Evolutionary conservation across 306 rosid genomes (phyloP), one percentile per base, ranked within the genome.

Genomic region (Inga oerstediana): DNA sequence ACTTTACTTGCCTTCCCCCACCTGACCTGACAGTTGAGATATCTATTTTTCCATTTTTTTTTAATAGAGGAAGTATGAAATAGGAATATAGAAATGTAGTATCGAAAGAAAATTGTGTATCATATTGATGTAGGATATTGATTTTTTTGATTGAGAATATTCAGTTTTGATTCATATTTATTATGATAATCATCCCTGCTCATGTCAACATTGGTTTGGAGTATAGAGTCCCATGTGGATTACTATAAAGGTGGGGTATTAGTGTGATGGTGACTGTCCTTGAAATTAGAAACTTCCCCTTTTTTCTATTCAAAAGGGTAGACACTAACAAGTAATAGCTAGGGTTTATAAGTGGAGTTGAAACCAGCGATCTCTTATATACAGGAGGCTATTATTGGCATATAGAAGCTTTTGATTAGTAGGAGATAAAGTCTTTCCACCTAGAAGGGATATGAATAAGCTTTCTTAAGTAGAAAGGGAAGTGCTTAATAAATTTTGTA

Each of bases 1-100:
- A 79, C 86, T 93, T 76, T 82, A 84, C 45, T 69, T 80, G 62
- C 84, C 89, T 62, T 86, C 91, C 49, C 4, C 65, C 68, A 30
- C 77, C 72, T 67, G 46, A 67, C 13, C 24, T 32, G 44, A 32
- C 22, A 16, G 22, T 66, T 35, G 43, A 67, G 17, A 16, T 67
- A 27, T 27, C 30, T 27, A 27, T 27, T 64, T 27, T 27, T 27
- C 30, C 30, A 0, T 27, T 27, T 27, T 27, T 27, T 27, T 27
- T 27, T 27, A 27, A 27, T 27, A 27, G 30, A 27, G 30, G 30
- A 27, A 27, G 30, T 27, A 27, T 27, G 30, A 27, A 27, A 27
- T 27, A 27, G 30, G 30, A 1, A 27, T 27, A 27, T 27, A 27
- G 30, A 27, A 27, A 27, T 27, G 30, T 27, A 27, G 30, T 27